Evolutionary conservation across 257 asterid genomes (phyloP), one percentile per base, ranked within the genome.

Genomic region (Rubia yunnanensis): DNA sequence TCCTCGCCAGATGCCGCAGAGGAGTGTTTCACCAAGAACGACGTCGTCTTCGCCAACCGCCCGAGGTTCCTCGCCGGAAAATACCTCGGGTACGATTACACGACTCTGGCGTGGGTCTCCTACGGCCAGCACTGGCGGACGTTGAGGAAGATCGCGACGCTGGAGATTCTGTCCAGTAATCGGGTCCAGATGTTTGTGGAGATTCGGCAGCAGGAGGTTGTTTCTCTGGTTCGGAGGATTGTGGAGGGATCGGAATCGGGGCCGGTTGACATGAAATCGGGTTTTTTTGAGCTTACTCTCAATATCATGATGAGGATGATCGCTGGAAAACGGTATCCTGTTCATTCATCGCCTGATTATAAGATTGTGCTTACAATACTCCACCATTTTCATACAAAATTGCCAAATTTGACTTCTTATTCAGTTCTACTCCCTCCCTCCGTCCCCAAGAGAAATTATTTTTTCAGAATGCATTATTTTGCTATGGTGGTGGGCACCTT

Each of bases 1-100:
- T 85, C 95, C 1, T 82, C 94, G 0, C 91, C 96, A 0, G 66
- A 84, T 3, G 76, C 82, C 0, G 94, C 68, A 0, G 87, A 82
- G 30, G 88, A 91, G 22, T 91, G 98, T 76, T 64, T 91, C 63
- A 83, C 83, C 52, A 76, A 71, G 38, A 81, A 91, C 36, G 95
- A 88, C 54, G 9, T 81, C 1, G 46, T 80, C 34, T 86, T 92
- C 32, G 98, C 96, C 6, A 92, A 92, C 70, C 71, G 95, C 54
- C 95, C 95, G 1, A 63, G 56, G 7, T 72, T 89, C 26, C 84
- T 92, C 10, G 83, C 86, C 15, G 98, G 96, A 20, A 80, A 79
- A 24, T 72, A 82, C 38, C 81, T 88, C 15, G 95, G 96, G 1
- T 81, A 80, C 70, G 73, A 87, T 17, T 92, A 81, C 59, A 85